Conservation (phyloP, 495 filamentous ascomycete genomes). For the Penicillium ochrochloron region DNA sequence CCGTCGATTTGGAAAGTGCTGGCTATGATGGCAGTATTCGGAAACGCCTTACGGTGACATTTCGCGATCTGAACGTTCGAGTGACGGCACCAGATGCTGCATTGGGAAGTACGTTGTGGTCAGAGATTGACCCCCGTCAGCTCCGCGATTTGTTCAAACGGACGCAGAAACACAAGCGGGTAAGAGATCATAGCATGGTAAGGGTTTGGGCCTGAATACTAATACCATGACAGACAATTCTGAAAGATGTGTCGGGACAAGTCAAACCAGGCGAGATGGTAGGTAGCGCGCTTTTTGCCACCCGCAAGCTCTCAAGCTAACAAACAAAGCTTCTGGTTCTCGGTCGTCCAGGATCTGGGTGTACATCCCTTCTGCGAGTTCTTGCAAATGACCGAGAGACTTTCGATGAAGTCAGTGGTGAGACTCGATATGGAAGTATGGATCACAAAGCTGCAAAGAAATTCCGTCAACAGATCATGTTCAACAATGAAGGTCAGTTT, state of each 20-base stretch:
- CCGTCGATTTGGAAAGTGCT: conserved; percentile 39
- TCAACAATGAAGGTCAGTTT: conserved; percentile 43
- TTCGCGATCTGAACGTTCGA: conserved; percentile 41
- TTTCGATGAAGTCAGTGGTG: conserved; percentile 42
- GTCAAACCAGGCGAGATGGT: conserved; percentile 49
- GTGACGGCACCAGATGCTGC: conserved; percentile 48
- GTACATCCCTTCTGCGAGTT: conserved; percentile 46
- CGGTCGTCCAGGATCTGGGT: conserved; percentile 50
- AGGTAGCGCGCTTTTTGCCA: conserved; percentile 1
- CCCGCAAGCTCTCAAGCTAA: conserved; percentile 4
- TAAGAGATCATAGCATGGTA: conserved; percentile 3
- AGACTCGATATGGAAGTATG: conserved; percentile 42
- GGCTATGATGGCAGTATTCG: conserved; percentile 18
- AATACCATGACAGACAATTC: conserved; percentile 34
- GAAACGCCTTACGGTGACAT: conserved; percentile 45
- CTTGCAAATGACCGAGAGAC: conserved; percentile 44
- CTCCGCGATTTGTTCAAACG: conserved; percentile 26
- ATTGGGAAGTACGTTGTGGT: conserved; percentile 43
- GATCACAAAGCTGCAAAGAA: conserved; percentile 37
- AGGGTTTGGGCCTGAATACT: neutral
- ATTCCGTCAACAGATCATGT: conserved; percentile 50
- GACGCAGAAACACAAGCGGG: conserved; percentile 34
- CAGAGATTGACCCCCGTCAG: conserved; percentile 42
- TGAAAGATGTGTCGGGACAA: conserved; percentile 44
- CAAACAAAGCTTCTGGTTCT: conserved; percentile 43